These are phyloP conservation scores for Inga oerstediana DNA, from an alignment of 306 rosid genomes.

Conservation along the genomic window DNA sequence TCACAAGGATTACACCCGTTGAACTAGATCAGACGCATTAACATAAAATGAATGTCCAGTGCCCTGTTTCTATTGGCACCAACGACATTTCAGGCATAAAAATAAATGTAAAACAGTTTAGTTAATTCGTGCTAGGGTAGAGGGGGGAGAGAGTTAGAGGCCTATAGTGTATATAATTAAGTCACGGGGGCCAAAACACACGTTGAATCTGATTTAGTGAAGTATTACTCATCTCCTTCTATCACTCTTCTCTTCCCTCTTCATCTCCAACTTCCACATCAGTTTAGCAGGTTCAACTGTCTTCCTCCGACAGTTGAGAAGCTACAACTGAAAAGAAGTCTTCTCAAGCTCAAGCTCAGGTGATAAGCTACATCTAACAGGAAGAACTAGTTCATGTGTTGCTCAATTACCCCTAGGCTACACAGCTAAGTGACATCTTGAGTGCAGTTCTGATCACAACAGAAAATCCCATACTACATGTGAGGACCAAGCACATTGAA, in stretches of 20 bases:
- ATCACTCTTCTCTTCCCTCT: no score
- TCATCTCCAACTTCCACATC: no score
- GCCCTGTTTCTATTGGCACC: background rate
- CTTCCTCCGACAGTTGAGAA: background rate
- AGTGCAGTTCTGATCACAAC: background rate
- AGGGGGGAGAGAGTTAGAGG: no score
- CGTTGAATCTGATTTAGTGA: no score
- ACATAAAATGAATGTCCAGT: background rate
- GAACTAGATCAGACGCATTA: background rate
- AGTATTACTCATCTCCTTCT: no score
- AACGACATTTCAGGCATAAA: background rate
- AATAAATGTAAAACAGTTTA: no score
- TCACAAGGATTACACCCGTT: background rate
- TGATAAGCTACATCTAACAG: background rate
- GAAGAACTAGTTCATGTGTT: background rate
- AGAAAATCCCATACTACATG: background rate
- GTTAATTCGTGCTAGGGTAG: no score
- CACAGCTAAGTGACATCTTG: background rate
- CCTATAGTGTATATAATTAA: no score
- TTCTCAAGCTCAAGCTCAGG: background rate
- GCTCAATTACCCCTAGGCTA: background rate
- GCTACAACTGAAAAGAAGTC: background rate
- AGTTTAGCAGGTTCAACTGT: background rate
- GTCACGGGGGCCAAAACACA: no score
- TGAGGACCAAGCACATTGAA: background rate